Evolutionary conservation across 2,329 filamentous ascomycete species (phyloP).

Genomic region (Trichoderma koningii): DNA sequence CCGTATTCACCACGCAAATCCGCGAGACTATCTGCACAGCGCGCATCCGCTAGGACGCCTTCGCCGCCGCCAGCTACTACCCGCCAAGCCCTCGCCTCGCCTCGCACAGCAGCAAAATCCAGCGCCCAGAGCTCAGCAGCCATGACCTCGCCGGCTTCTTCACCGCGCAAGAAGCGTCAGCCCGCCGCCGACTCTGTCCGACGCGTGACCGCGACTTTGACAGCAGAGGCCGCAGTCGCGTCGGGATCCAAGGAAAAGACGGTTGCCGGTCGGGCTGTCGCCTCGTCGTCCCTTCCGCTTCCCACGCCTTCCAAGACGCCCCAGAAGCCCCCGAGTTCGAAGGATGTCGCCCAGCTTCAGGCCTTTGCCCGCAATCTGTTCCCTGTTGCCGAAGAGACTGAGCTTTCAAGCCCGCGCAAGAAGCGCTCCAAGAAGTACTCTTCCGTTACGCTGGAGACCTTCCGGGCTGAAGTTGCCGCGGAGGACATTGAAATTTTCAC

Average conservation of each 20-base stretch:
- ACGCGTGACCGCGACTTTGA: slow-evolving; percentile 50
- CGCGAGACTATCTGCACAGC: slow-evolving; percentile 62
- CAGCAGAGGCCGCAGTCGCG: slow-evolving; percentile 49
- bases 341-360: slow-evolving; percentile 54
- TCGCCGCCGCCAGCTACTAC: slow-evolving; percentile 48
- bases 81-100: slow-evolving; percentile 39
- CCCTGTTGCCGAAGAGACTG: slow-evolving; percentile 55
- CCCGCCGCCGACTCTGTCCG: slow-evolving; percentile 51
- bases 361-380: slow-evolving; percentile 65
- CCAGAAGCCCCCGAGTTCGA: slow-evolving; percentile 59
- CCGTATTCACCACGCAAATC: slow-evolving; percentile 73
- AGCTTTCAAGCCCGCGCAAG: slow-evolving; percentile 62
- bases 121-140: slow-evolving; percentile 35
- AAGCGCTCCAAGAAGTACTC: slow-evolving; percentile 59
- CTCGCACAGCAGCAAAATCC: slow-evolving; percentile 40
- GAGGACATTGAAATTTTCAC: slow-evolving; percentile 72
- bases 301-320: slow-evolving; percentile 80
- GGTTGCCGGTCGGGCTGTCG: slow-evolving; percentile 33
- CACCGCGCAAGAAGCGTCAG: slow-evolving; percentile 55
- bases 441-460: slow-evolving; percentile 58
- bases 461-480: slow-evolving; percentile 58
- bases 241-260: slow-evolving; percentile 41
- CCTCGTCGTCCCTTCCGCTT: slow-evolving; percentile 58
- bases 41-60: slow-evolving; percentile 55
- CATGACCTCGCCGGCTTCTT: slow-evolving; percentile 48